Base-by-base conservation (phyloP, 2,329 filamentous ascomycete genomes). In the Reticulascus tulasneorum region DNA sequence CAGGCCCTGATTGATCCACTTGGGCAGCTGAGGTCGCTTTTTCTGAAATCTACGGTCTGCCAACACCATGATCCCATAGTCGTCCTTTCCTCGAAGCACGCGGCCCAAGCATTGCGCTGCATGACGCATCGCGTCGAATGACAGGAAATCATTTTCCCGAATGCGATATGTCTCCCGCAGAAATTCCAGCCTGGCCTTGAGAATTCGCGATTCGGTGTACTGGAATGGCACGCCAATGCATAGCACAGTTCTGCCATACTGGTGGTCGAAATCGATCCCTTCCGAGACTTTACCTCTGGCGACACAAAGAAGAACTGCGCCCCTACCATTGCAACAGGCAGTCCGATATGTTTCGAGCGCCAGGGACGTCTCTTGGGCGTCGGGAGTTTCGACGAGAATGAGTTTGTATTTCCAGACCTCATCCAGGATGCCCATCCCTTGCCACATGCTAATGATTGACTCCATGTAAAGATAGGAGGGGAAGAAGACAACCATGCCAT, bases 381-480 rank as follows among this genome's bases (percentile, higher is more conserved):
- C 93, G 1, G 93, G 93, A 0, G 94, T 98, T 68, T 98, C 93
- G 41, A 98, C 93, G 7, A 98, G 75, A 48, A 98, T 96, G 47
- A 98, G 76, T 60, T 98, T 98, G 70, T 95, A 96, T 62, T 95
- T 96, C 93, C 93, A 98, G 21, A 98, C 89, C 56, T 93, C 86
- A 62, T 98, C 93, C 23, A 98, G 71, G 45, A 97, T 95, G 18
- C 89, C 89, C 90, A 97, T 97, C 37, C 88, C 89, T 60, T 98
- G 93, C 93, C 93, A 98, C 81, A 95, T 95, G 58, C 85, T 91
- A 58, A 98, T 96, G 58, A 97, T 97, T 34, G 85, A 93, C 58
- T 98, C 93, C 93, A 98, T 97, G 66, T 98, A 98, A 2, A 98
- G 75, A 53, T 98, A 98, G 0, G 89, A 95, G 0, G 93, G 94